Evolutionary conservation across 1,284 basidiomycete genomes (phyloP).

Genomic region (Porogramme epimiltina): DNA sequence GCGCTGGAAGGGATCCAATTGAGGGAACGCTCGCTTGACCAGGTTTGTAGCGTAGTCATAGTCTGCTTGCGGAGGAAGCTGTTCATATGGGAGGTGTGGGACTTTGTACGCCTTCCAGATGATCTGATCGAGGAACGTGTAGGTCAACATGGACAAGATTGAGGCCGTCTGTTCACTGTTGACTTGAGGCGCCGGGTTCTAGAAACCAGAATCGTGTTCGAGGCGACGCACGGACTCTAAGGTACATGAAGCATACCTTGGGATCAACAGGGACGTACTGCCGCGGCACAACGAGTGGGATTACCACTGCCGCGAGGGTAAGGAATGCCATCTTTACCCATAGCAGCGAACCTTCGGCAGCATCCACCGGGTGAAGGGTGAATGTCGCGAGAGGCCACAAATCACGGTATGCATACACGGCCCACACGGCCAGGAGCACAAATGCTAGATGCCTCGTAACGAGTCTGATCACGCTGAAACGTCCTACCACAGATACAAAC

Average conservation of each 20-base stretch:
- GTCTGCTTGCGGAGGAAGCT: constrained; percentile 47
- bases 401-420: constrained; percentile 59
- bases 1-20: constrained; percentile 29
- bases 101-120: constrained; percentile 30
- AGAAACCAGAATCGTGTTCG: not conserved
- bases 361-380: constrained; percentile 40
- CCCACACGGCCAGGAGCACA: constrained; percentile 20
- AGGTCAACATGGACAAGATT: constrained; percentile 54
- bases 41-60: constrained; percentile 45
- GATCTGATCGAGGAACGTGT: constrained; percentile 49
- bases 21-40: constrained; percentile 33
- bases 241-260: constrained; percentile 36
- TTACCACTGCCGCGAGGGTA: constrained; percentile 37
- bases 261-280: constrained; percentile 45
- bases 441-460: constrained; percentile 18
- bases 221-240: not conserved
- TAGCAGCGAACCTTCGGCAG: constrained; percentile 30
- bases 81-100: constrained; percentile 28
- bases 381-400: constrained; percentile 62
- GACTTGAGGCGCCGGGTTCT: constrained; percentile 45
- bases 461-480: constrained; percentile 9
- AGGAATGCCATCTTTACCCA: constrained; percentile 39
- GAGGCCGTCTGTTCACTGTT: constrained; percentile 73
- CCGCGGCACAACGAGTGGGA: constrained; percentile 46
- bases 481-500: constrained; percentile 20